A percentile compares a stretch with the other conserved stretches of the same genome.
phyloP scores from a whole-genome alignment of 169 alveolate species.

The Toxoplasma gondii region DNA sequence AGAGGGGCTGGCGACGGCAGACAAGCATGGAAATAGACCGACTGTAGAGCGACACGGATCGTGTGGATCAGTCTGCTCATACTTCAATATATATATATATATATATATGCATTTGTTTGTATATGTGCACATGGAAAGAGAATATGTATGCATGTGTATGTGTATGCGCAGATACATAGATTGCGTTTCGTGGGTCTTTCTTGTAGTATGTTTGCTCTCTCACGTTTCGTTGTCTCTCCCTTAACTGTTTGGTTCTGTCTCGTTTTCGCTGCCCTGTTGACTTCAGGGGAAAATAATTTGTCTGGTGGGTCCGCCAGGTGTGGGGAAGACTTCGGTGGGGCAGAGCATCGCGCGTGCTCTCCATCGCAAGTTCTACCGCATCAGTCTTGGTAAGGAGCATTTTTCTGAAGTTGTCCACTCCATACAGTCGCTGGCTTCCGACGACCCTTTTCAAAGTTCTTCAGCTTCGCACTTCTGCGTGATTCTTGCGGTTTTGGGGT shows the following conservation, averaged over 20 bases:
- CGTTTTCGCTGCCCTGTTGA: constrained; percentile 56
- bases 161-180: no score
- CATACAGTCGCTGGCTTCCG: background rate
- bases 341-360: constrained; percentile 90
- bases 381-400: constrained; percentile 70
- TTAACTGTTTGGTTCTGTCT: background rate
- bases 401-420: background rate
- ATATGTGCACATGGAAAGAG: no score
- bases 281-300: constrained; percentile 91
- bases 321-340: constrained; percentile 96
- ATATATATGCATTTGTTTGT: background rate
- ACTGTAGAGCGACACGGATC: no score
- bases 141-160: no score
- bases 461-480: background rate
- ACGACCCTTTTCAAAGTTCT: background rate
- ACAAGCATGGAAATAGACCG: no score
- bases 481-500: background rate
- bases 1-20: no score
- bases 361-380: constrained; percentile 86
- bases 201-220: background rate
- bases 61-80: no score
- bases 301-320: constrained; percentile 97
- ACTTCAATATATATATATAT: no score
- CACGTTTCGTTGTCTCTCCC: background rate
- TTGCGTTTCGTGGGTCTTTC: no score